Evolutionary conservation across 257 asterid genomes (phyloP).

Genomic region (Lycium ferocissimum): DNA sequence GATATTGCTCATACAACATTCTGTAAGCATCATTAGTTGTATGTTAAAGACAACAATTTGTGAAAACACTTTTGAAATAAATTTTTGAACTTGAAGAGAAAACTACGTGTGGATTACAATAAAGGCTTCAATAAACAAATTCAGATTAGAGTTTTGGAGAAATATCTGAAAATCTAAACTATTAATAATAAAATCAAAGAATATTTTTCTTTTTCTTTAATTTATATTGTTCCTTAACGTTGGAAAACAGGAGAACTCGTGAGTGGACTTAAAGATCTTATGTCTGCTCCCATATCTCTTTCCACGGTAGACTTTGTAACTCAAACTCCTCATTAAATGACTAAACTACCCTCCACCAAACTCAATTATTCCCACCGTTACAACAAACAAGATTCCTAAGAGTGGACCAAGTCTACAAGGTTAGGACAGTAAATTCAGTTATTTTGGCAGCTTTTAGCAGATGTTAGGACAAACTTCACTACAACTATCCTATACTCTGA

Average conservation of each 20-base stretch:
- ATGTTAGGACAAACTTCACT: slow-evolving; percentile 33
- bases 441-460: slow-evolving; percentile 45
- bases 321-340: slow-evolving; percentile 9
- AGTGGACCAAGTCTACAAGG: slow-evolving; percentile 31
- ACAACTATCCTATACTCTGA: not conserved
- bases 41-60: not conserved
- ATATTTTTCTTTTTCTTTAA: not conserved
- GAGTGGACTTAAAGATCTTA: slow-evolving; percentile 49
- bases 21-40: not conserved
- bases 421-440: slow-evolving; percentile 5
- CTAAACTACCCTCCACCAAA: slow-evolving; percentile 39
- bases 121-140: not conserved
- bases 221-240: not conserved
- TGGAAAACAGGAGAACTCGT: slow-evolving; percentile 38
- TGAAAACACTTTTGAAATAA: not conserved
- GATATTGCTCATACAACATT: too few relatives aligned
- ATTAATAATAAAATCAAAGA: not conserved
- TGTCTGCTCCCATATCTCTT: slow-evolving; percentile 52
- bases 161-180: not conserved
- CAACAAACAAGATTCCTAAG: not conserved
- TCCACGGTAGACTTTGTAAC: slow-evolving; percentile 28
- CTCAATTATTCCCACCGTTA: not conserved
- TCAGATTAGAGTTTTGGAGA: not conserved
- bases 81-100: not conserved
- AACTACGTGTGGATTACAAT: not conserved